Evolutionary conservation across 768 basidiomycete species (phyloP), one percentile per base, ranked within the genome.

Genomic region (Dendrothele bispora): DNA sequence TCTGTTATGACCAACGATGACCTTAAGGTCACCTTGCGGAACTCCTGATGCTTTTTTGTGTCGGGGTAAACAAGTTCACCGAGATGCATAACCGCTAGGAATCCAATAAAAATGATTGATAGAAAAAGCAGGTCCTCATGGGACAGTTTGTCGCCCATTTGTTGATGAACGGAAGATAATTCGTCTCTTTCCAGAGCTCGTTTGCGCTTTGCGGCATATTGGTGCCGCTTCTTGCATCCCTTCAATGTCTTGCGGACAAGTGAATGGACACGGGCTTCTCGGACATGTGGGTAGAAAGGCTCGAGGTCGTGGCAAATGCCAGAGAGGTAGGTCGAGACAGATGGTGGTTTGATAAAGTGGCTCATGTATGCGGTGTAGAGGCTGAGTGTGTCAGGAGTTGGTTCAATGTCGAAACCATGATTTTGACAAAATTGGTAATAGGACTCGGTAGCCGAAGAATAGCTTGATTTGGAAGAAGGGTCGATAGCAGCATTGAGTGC

Each of bases 41-140:
- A 43, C 8, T 50, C 32, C 11, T 21, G 26, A 12, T 50, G 36
- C 2, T 12, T 3, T 0, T 26, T 2, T 0, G 40, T 42, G 30
- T 63, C 56, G 3, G 62, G 62, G 38, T 46, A 46, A 3, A 54
- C 50, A 3, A 64, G 48, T 20, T 64, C 60, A 0, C 56, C 60
- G 0, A 54, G 35, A 5, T 44, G 52, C 45, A 56, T 30, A 0
- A 64, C 51, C 2, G 37, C 56, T 21, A 35, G 45, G 37, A 60
- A 61, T 2, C 58, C 60, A 0, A 44, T 40, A 0, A 54, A 20
- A 12, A 66, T 24, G 24, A 48, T 42, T 0, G 52, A n/a, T 1
- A 56, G 20, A 41, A 64, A 66, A 12, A 60, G 51, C 0, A 36
- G n/a, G 40, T 66, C 54, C 39, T 66, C 60, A 36, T 56, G 52